Base-by-base conservation (phyloP, 2,329 filamentous ascomycete genomes). In the Verticillium zaregamsianum region DNA sequence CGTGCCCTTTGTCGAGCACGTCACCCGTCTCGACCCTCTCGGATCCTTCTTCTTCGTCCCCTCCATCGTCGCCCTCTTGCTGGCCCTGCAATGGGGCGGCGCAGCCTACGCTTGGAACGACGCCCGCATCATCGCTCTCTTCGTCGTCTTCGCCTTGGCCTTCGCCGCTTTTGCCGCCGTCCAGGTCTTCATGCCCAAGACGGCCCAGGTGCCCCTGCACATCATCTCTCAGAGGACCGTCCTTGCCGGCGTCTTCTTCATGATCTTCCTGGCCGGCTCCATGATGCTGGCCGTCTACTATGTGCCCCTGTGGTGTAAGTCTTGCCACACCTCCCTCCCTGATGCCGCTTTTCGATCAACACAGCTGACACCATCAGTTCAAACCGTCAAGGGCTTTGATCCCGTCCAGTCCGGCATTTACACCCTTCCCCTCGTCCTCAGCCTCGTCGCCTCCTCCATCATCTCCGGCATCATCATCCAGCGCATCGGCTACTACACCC, bases 51-150 rank as follows among this genome's bases (percentile, higher is more conserved):
- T 76, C 9, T 74, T 76, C 33, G 57, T 72, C 66, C 72, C 72
- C 0, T 68, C 76, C 17, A 72, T 82, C 5, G 69, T 82, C 25
- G 83, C 78, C 64, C 72, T 83, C 20, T 67, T 84, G 0, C 71
- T 90, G 5, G 86, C 86, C 1, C 75, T 90, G 37, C 83, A 89
- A 67, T 89, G 86, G 86, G 85, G 85, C 59, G 85, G 85, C 3
- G 78, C 79, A 2, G 77, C 71, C 2, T 83, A 86, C 66, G 64
- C 75, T 0, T 88, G 85, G 85, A 73, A 70, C 45, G 78, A 75
- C 65, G 81, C 80, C 74, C 79, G 80, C 54, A 79, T 86, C 60
- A 80, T 87, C 57, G 66, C 81, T 8, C 74, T 87, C n/a, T 77
- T 87, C 9, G 74, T 79, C 54, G 65, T 85, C 11, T 28, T 28